Evolutionary conservation across 2,329 filamentous ascomycete genomes (phyloP).

Genomic region (Calcarisporium arbuscula): DNA sequence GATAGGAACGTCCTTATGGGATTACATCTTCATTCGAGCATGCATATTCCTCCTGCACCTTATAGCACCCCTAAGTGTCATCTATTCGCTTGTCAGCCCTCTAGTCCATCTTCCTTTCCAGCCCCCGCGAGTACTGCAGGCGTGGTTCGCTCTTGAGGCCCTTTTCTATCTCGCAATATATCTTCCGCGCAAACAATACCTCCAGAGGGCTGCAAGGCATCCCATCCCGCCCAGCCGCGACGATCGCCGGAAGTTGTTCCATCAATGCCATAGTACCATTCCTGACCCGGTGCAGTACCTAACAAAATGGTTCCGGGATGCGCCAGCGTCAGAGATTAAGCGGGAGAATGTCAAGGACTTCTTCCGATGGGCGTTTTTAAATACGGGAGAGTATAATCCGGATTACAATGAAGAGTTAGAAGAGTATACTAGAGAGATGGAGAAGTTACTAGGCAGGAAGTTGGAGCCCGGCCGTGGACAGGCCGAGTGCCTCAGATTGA

Average conservation of each 20-base stretch:
- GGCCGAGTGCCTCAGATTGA: conserved; percentile 48
- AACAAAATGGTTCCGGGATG: conserved; percentile 51
- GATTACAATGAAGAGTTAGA: conserved; percentile 48
- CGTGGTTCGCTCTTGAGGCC: conserved; percentile 42
- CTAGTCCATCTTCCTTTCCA: conserved; percentile 18
- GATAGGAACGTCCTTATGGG: conserved; percentile 12
- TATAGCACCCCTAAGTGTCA: conserved; percentile 41
- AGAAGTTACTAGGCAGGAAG: conserved; percentile 42
- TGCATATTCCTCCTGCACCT: conserved; percentile 42
- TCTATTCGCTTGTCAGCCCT: conserved; percentile 31
- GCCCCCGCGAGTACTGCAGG: conserved; percentile 28
- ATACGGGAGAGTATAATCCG: conserved; percentile 33
- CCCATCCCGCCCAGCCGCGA: conserved; percentile 36
- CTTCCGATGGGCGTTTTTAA: conserved; percentile 54
- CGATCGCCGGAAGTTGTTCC: conserved; percentile 43
- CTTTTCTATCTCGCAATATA: conserved; percentile 49
- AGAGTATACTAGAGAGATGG: conserved; percentile 44
- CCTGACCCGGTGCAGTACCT: conserved; percentile 47
- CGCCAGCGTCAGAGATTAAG: conserved; percentile 44
- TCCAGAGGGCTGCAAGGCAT: conserved; percentile 46
- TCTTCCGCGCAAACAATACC: conserved; percentile 41
- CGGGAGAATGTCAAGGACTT: conserved; percentile 56
- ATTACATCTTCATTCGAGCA: conserved; percentile 33
- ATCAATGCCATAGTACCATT: conserved; percentile 43
- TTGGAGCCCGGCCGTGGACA: conserved; percentile 46